phyloP scores from a whole-genome alignment of 352 stramenopile genomes.

The Phytophthora hibernalis region DNA sequence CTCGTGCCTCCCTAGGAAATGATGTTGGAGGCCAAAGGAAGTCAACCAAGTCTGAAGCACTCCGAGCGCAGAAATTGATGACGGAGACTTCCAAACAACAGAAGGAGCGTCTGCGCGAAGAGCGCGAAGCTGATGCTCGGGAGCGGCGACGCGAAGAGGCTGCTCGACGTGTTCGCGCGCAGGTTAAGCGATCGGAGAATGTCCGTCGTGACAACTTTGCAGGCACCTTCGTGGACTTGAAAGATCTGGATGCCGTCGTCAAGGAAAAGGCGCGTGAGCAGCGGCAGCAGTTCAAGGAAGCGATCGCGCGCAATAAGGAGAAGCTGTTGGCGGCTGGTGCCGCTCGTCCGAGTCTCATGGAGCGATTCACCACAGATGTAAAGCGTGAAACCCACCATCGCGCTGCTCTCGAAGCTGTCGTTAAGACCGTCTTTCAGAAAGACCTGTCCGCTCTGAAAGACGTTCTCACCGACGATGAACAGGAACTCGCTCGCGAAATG shows the following conservation, averaged over 20 bases:
- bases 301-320: slow-evolving; percentile 71
- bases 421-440: slow-evolving; percentile 79
- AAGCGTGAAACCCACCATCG: slow-evolving; percentile 79
- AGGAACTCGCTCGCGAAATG: slow-evolving; percentile 64
- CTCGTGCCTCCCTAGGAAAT: slow-evolving; percentile 28
- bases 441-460: slow-evolving; percentile 66
- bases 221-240: slow-evolving; percentile 56
- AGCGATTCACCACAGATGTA: slow-evolving; percentile 71
- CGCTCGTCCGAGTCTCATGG: slow-evolving; percentile 70
- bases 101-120: slow-evolving; percentile 45
- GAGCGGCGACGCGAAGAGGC: slow-evolving; percentile 54
- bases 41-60: slow-evolving; percentile 60
- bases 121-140: slow-evolving; percentile 57
- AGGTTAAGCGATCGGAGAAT: slow-evolving; percentile 63
- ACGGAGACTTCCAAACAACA: slow-evolving; percentile 41
- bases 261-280: slow-evolving; percentile 70
- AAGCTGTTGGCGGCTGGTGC: slow-evolving; percentile 56
- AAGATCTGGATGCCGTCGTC: slow-evolving; percentile 41
- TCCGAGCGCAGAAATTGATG: slow-evolving; percentile 61
- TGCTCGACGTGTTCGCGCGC: slow-evolving; percentile 53
- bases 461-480: slow-evolving; percentile 72
- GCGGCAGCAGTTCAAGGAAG: slow-evolving; percentile 63
- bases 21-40: slow-evolving; percentile 13
- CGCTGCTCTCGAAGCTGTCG: slow-evolving; percentile 67
- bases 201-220: slow-evolving; percentile 57